Base-by-base conservation (phyloP, 768 basidiomycete genomes). In the Russula earlei region DNA sequence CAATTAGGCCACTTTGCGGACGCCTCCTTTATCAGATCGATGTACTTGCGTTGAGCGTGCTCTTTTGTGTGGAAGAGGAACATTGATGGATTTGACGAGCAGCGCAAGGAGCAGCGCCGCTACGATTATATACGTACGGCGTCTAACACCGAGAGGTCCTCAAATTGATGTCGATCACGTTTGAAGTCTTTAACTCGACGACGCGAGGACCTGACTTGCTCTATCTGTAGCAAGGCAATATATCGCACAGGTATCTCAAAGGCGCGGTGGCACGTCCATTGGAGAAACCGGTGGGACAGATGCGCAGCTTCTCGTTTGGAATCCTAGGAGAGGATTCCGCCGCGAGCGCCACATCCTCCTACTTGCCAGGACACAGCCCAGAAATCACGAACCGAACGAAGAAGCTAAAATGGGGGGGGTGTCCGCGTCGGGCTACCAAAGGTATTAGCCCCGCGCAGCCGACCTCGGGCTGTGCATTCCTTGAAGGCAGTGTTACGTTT, bases 21-120 rank as follows among this genome's bases (percentile, higher is more conserved):
- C 1, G 40, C 40, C 27, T 43, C 38, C 19, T 48, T 49, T 11
- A 58, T 58, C 25, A 58, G 34, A 24, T 58, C 52, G 19, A 54
- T 29, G 17, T 53, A 54, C 46, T 58, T 58, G 46, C 56, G 51
- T 15, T 53, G 51, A 22, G 51, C 40, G 19, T 53, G 40, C 40
- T 36, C 45, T 10, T 5, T 45, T 38, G 43, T 27, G 15, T 17
- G 50, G 22, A 52, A 56, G 17, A 40, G 15, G 38, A 51, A 44
- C 56, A 57, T 57, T n/a, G 34, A 36, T 43, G 24, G 46, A n/a
- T 17, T 43, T n/a, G 37, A 14, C 3, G 0, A 20, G 43, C 27
- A 10, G 24, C 22, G 41, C 22, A 9, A 2, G 24, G 15, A 33
- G 22, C n/a, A 2, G 36, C n/a, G 9, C 22, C 34, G 17, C 24